Evolutionary conservation across 2,329 filamentous ascomycete species (phyloP), one percentile per base, ranked within the genome.

Genomic region (Pyricularia sp.): DNA sequence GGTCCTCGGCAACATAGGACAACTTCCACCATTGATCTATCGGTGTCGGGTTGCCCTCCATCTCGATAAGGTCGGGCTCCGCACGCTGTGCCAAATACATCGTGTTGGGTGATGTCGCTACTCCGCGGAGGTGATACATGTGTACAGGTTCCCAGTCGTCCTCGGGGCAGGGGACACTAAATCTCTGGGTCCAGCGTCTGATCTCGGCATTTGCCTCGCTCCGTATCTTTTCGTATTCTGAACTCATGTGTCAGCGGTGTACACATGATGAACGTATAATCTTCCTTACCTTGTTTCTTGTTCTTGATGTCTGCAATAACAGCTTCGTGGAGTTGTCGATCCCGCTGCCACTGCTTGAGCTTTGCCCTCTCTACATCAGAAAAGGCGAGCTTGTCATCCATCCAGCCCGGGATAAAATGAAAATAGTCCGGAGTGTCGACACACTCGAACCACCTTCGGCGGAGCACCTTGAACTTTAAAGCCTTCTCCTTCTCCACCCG

Each of bases 11-110:
- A 12, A 69, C 60, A 64, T 68, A 72, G 1, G 68, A 67, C 3
- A 72, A 61, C 49, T 63, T 66, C 70, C 70, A 75, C 75, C 75
- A 76, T 65, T 71, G 67, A 24, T 75, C 71, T 1, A 19, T 53
- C 4, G 66, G 31, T 16, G 53, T 44, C 7, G 62, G 16, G 13
- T 59, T 65, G n/a, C 68, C 68, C 1, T 69, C 67, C 24, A 67
- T 60, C 22, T 68, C 64, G 59, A 69, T 68, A 30, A 68, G 66
- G 13, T 68, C 66, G 6, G 66, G 65, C 60, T 68, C 69, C 6
- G 65, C 67, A 13, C 70, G 69, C 26, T 68, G 68, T 35, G 71
- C 72, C 26, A 74, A 60, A 40, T 72, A 76, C 1, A 74, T 69
- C 5, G 67, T 68, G 28, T 72, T 68, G 2, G 67, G 40, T 1